phyloP scores from a whole-genome alignment of 306 rosid genomes.

The Boehmeria nivea region DNA sequence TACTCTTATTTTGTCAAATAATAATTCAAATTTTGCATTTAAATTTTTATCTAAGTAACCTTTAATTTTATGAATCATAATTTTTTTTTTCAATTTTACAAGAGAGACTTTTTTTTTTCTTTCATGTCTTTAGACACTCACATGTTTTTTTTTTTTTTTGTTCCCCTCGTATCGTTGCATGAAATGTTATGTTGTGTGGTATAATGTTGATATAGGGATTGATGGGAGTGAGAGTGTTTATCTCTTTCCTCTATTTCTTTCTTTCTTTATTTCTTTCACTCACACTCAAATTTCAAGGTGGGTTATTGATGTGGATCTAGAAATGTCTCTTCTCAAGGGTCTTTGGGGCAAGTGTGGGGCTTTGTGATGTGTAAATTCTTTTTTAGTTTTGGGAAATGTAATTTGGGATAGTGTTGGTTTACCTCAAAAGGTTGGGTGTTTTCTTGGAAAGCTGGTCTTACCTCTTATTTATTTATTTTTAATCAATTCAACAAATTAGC shows the following conservation, averaged over 20 bases:
- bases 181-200: no score
- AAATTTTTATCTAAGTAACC: no score
- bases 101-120: background rate
- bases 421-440: constrained; percentile 33
- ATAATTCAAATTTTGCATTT: no score
- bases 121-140: constrained; percentile 2
- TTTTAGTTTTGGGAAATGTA: constrained; percentile 34
- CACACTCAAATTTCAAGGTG: constrained; percentile 42
- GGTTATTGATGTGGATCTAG: constrained; percentile 39
- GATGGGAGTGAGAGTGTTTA: constrained; percentile 19
- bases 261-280: background rate
- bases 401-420: constrained; percentile 20
- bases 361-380: constrained; percentile 29
- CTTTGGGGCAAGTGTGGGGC: constrained; percentile 34
- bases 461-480: background rate
- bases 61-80: no score
- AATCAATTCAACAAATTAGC: background rate
- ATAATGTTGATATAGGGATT: constrained; percentile 21
- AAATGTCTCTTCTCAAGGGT: constrained; percentile 41
- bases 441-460: constrained; percentile 32
- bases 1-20: no score
- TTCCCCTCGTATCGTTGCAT: background rate
- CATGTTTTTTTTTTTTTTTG: background rate
- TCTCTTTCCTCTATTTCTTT: background rate
- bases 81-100: no score